Base-by-base conservation (phyloP, 2,329 filamentous ascomycete species). In the Helotiales sp. region DNA sequence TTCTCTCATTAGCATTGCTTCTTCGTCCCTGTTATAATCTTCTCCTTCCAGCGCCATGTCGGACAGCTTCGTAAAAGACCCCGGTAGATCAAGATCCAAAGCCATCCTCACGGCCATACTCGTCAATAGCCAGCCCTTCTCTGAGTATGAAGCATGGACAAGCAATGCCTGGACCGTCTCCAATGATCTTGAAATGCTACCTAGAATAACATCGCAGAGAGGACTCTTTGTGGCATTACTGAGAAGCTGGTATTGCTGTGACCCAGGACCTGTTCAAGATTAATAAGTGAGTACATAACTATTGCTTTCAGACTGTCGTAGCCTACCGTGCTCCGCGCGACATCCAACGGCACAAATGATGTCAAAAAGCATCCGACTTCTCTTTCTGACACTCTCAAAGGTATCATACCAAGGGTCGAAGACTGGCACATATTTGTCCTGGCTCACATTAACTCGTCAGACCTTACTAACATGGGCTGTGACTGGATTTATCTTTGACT, bases 161-260 rank as follows among this genome's bases (percentile, higher is more conserved):
- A 82, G 67, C 6, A 84, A 70, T 3, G 81, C 79, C 55, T 84
- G 81, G 0, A 83, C 68, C 0, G 77, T 78, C 57, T 83, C 81
- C 0, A 82, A 53, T 7, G 70, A 73, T 12, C 73, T 73, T 1
- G 74, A 57, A 2, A 68, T 69, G 3, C 71, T 71, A 25, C 70
- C 73, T 36, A 76, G 71, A 15, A 79, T 75, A 2, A 80, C 73
- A 0, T 77, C 67, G 33, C 77, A 77, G 8, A 81, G 77, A 65
- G 72, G 74, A 48, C 72, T 70, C 57, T 76, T 76, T 4, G 76
- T 71, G 46, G 78, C 74, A 5, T 75, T 73, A 47, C 76, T 72
- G 6, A 79, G 67, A n/a, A 79, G 58, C 55, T 78, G 75, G 61
- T 74, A 77, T 13, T 67, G 68, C 0, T 69, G 55, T 0, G 76